These are phyloP conservation scores for Bidens hawaiensis DNA, from an alignment of 140 eudicot genomes.

Conservation along the genomic window DNA sequence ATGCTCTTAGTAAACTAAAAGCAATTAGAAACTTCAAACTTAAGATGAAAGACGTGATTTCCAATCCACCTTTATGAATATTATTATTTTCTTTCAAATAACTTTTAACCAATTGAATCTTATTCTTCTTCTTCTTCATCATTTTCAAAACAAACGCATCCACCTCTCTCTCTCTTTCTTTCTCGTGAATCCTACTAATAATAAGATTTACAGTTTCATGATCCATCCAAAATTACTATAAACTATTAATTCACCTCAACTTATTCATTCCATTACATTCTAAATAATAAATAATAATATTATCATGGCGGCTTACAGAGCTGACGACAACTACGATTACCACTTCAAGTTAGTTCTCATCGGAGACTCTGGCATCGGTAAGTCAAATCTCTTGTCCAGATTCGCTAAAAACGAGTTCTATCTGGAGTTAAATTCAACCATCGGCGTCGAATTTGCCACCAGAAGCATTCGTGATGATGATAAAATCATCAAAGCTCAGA, in stretches of 20 bases:
- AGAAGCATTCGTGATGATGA: slow-evolving; percentile 65
- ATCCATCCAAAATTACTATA: neutral
- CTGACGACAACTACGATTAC: slow-evolving; percentile 71
- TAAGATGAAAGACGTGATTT: too few relatives aligned
- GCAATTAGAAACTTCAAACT: too few relatives aligned
- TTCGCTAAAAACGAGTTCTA: slow-evolving; percentile 61
- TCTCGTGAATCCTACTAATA: too few relatives aligned
- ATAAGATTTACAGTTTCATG: too few relatives aligned
- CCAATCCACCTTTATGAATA: too few relatives aligned
- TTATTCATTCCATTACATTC: neutral
- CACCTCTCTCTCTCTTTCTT: too few relatives aligned
- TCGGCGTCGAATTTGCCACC: slow-evolving; percentile 70
- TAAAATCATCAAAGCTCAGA: slow-evolving; percentile 64
- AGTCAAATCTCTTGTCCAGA: slow-evolving; percentile 57
- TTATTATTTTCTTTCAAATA: too few relatives aligned
- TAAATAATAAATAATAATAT: neutral
- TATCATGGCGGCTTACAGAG: slow-evolving; percentile 52
- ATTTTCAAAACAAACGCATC: too few relatives aligned
- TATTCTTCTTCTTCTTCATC: too few relatives aligned
- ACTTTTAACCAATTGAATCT: too few relatives aligned
- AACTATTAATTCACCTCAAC: too few relatives aligned
- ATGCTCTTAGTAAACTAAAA: too few relatives aligned
- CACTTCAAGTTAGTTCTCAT: slow-evolving; percentile 57
- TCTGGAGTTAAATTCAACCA: slow-evolving; percentile 62
- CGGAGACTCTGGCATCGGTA: slow-evolving; percentile 70